Base-by-base conservation (phyloP, 306 rosid species). In the Begonia loranthoides region DNA sequence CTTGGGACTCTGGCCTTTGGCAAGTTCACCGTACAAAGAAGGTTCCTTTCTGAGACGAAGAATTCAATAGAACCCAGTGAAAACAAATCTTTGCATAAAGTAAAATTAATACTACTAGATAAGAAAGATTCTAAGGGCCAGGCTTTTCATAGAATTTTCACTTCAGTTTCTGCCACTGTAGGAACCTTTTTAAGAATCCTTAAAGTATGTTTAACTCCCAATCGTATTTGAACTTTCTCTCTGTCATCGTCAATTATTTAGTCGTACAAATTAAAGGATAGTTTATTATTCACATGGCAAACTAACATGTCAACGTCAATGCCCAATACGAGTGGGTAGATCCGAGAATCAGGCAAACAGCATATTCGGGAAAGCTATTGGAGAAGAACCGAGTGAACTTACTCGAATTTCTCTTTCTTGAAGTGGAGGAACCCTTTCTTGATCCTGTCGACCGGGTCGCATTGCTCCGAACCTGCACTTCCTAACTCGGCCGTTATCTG, bases 1-100 rank as follows among this genome's bases (percentile, higher is more conserved):
- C 94, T 92, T 92, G 38, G 99, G 99, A 71, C 84, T 92, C 55
- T 92, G 99, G 50, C 79, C 70, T 64, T 68, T 74, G 63, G 96
- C 92, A 13, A 92, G 96, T 54, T 69, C 60, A 2, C 78, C 82
- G 64, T 66, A 92, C 60, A 86, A 52, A 9, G 59, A 68, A 9
- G 81, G 92, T 59, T 92, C 68, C 72, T 79, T 78, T 72, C 99
- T 92, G 82, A 43, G 45, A 47, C 45, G 24, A 56, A 17, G 38
- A 51, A 11, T 11, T 24, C 36, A 28, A 28, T 28, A 5, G 5
- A 28, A 28, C 36, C 9, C 36, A 28, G 36, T 28, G 36, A 28
- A 28, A 28, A 28, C 36, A 28, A 28, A 28, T 28, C 5, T 28
- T 28, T 5, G 8, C 8, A n/a, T 28, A 0, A 28, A 28, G 36